These are phyloP conservation scores for Psidium friedrichsthalianum DNA, from an alignment of 345 rosid species.

Conservation along the genomic window DNA sequence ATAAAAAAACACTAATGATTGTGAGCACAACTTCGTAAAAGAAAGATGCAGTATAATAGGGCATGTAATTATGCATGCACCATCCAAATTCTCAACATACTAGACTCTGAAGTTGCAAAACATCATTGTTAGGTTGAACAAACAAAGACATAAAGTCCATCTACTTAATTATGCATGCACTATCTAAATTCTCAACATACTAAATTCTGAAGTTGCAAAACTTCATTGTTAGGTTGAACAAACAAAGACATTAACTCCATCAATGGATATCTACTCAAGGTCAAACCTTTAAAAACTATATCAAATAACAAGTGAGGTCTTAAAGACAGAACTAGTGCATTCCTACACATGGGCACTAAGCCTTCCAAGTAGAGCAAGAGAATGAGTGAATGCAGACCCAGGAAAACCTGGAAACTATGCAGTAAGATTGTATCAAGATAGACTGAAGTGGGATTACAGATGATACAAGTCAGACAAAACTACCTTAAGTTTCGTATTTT, in stretches of 20 bases:
- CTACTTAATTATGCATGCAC: background rate
- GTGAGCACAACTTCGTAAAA: background rate
- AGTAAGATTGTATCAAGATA: background rate
- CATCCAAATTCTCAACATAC: background rate
- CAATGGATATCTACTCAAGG: background rate
- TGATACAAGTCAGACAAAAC: background rate
- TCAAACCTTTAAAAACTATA: background rate
- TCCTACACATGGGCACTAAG: background rate
- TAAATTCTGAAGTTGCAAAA: background rate
- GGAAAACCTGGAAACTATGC: background rate
- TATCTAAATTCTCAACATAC: background rate
- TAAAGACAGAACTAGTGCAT: background rate
- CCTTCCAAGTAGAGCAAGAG: background rate
- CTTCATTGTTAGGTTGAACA: background rate
- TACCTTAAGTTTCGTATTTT: constrained; percentile 74
- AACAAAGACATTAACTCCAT: background rate
- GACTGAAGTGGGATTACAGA: background rate
- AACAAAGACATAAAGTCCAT: background rate
- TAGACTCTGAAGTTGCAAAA: background rate
- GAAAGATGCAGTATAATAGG: background rate
- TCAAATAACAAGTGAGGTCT: background rate
- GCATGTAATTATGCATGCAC: background rate
- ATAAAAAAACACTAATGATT: background rate
- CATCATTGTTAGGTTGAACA: background rate
- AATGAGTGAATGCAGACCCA: background rate